Evolutionary conservation across 768 basidiomycete species (phyloP).

Genomic region (Termitomyces sp.): DNA sequence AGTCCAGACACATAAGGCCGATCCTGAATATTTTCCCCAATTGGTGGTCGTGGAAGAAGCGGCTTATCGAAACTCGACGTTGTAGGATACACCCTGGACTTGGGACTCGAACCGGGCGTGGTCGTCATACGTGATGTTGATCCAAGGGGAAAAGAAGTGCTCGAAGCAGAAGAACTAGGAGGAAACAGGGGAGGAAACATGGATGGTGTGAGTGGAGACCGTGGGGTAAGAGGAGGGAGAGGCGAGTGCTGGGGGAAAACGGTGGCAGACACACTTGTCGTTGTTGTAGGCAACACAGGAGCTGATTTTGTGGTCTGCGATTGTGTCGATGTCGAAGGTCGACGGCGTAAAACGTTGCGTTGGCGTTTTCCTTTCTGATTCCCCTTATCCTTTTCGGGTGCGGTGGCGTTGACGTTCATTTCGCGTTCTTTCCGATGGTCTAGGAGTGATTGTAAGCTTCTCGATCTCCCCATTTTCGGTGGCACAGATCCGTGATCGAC

Average conservation of each 20-base stretch:
- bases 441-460: conserved; percentile 1
- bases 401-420: not conserved
- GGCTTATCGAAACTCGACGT: conserved; percentile 1
- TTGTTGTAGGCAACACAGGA: not conserved
- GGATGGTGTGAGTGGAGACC: conserved; percentile 5
- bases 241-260: not conserved
- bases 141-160: not conserved
- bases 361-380: conserved; percentile 4
- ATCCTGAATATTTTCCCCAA: not conserved
- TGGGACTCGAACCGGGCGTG: not conserved
- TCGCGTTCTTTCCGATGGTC: not conserved
- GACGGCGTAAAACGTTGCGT: conserved; percentile 10
- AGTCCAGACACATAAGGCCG: not conserved
- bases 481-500: not conserved
- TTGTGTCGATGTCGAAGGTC: conserved; percentile 2
- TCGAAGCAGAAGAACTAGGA: not conserved
- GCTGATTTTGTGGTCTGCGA: not conserved
- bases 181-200: conserved; percentile 8
- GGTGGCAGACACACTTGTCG: not conserved
- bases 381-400: not conserved
- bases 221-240: conserved; percentile 5
- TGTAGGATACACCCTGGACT: not conserved
- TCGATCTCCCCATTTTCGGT: not conserved
- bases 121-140: not conserved
- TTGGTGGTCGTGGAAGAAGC: not conserved